Conservation (phyloP, 169 alveolate species). For the Plasmodium gonderi region DNA sequence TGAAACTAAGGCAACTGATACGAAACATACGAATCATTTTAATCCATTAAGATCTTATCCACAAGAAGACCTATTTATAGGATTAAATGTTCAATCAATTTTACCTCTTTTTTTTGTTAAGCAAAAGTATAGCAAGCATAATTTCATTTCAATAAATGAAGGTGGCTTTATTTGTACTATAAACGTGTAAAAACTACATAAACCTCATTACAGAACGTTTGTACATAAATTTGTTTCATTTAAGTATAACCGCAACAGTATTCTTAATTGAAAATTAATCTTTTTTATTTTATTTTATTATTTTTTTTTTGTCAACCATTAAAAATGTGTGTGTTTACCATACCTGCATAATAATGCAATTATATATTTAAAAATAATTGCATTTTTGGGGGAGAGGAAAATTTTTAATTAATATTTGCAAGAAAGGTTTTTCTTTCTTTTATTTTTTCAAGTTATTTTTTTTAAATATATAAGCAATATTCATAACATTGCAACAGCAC, state of each 20-base stretch:
- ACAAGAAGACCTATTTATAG: conserved; percentile 67
- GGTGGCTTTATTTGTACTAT: conserved; percentile 74
- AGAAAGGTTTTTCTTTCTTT: background rate
- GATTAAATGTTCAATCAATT: conserved; percentile 68
- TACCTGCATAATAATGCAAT: background rate
- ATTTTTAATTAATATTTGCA: conserved; percentile 10
- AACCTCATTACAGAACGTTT: background rate
- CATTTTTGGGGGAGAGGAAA: background rate
- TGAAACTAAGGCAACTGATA: conserved; percentile 61
- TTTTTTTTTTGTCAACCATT: background rate
- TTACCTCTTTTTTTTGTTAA: conserved; percentile 73
- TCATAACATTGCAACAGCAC: background rate
- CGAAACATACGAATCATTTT: conserved; percentile 53
- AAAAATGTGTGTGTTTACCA: conserved; percentile 2
- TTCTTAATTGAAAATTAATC: background rate
- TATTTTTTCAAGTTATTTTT: background rate
- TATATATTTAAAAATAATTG: background rate
- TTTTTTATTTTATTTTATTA: background rate
- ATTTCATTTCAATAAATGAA: conserved; percentile 72
- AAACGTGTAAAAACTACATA: conserved; percentile 37
- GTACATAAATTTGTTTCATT: background rate
- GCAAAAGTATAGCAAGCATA: conserved; percentile 66
- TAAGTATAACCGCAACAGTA: background rate
- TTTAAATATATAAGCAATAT: background rate
- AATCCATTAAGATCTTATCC: conserved; percentile 66